Evolutionary conservation across 768 basidiomycete species (phyloP), one percentile per base, ranked within the genome.

Genomic region (Tephrocybe sp.): DNA sequence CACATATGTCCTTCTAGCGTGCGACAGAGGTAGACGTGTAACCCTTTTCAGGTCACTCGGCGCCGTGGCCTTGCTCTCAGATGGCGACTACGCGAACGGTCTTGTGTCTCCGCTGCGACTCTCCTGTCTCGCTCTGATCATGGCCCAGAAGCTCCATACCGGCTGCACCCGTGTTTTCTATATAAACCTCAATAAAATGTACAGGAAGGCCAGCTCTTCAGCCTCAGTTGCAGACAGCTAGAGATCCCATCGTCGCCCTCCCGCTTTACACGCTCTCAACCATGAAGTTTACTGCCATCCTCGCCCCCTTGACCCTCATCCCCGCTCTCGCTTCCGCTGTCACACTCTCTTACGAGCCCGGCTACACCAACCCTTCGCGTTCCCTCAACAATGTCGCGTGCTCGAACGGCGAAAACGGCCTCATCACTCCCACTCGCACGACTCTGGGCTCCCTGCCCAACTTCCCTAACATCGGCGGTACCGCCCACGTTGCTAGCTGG

Each of bases 381-480:
- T 70, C 70, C 33, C 66, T 80, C 26, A 43, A 54, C 48, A 59
- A 48, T 5, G 73, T 80, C 32, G 69, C 74, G 38, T 83, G 81
- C 68, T 79, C 78, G 0, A 68, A 73, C 45, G 79, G 80, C n/a
- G 46, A 60, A 15, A 63, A 77, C 51, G 79, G 79, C n/a, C 65
- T 82, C 15, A 30, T 69, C 14, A 68, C 66, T n/a, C 61, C 62
- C n/a, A 59, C 58, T 15, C 81, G 68, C 63, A 66, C 62, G 12
- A 79, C 72, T 21, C 75, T 82, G 34, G 69, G 64, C 5, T 65
- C 69, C 32, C 62, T 84, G 18, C 78, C 81, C 9, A 65, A 62
- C 40, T 85, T 81, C 68, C 81, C 82, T 4, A 59, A 67, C 65
- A 76, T 84, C 61, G 81, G 78, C 25, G 81, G 74, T 1, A 74